Evolutionary conservation across 2,329 filamentous ascomycete genomes (phyloP), one percentile per base, ranked within the genome.

Genomic region (Talaromyces albobiverticillius): DNA sequence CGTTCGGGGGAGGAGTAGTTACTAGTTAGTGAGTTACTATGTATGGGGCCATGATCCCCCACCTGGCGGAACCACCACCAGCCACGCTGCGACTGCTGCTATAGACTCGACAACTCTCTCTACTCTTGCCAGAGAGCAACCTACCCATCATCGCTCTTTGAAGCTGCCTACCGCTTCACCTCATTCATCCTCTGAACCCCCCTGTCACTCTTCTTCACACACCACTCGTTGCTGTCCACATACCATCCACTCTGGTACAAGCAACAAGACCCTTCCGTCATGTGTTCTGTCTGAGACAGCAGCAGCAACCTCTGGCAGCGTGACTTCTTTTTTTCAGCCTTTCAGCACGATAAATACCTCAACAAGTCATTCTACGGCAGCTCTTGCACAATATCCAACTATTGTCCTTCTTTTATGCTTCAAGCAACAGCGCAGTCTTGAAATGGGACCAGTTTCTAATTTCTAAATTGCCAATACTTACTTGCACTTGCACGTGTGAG

Each of bases 231-330:
- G 36, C 26, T 29, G 26, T 29, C 26, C 2, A 40, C 16, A 40
- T 40, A 16, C 18, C 16, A 9, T 38, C 16, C 36, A 40, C n/a
- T 20, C 36, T 38, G 18, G 36, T 22, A 8, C 36, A 40, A 40
- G 29, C 50, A n/a, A n/a, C n/a, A 32, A 45, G 20, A 29, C 20
- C 31, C 26, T 45, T 52, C 16, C 40, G 50, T 52, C 50, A 52
- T 52, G 50, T 52, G 50, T 45, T 52, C 41, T 52, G 26, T 46
- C 23, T 52, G 22, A 52, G 50, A 32, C 50, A 52, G 9, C 50
- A 45, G 23, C 50, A 52, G 9, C 50, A 45, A n/a, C 23, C 6
- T 20, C 18, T 20, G 20, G 11, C 41, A 43, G 23, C 14, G 22
- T 45, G 42, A 26, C 42, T 45, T 31, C 16, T 29, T 45, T 25